Evolutionary conservation across 345 rosid genomes (phyloP).

Genomic region (Melaleuca alternifolia): DNA sequence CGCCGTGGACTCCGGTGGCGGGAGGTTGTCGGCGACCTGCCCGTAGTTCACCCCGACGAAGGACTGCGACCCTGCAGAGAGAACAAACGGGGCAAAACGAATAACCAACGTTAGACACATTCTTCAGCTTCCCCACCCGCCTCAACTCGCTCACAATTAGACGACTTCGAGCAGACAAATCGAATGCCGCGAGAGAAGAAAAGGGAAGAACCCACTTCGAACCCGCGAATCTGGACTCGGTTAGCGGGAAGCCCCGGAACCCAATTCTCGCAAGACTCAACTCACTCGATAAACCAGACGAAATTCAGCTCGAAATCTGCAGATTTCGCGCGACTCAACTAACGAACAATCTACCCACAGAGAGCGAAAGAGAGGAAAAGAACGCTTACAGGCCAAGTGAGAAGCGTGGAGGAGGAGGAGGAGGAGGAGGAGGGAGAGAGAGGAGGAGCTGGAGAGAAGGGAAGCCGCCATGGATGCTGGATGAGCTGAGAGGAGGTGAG

Average conservation of each 20-base stretch:
- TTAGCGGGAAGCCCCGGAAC: neutral
- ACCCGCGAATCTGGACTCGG: neutral
- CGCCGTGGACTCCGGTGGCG: slow-evolving; percentile 74
- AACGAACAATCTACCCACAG: neutral
- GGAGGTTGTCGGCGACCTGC: slow-evolving; percentile 81
- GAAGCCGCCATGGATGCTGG: slow-evolving; percentile 12
- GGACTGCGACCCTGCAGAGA: slow-evolving; percentile 45
- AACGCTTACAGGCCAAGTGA: slow-evolving; percentile 34
- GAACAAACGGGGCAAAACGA: neutral
- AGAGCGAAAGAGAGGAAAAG: neutral
- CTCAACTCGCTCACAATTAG: neutral
- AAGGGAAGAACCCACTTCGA: neutral
- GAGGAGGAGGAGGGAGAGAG: slow-evolving; percentile 4
- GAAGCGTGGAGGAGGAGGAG: slow-evolving; percentile 10
- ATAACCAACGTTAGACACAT: neutral
- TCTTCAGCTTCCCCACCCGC: neutral
- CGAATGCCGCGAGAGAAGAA: neutral
- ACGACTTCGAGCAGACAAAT: neutral
- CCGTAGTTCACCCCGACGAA: slow-evolving; percentile 89
- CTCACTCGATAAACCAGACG: neutral
- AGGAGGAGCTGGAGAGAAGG: neutral
- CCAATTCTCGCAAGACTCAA: neutral
- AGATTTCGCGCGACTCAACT: neutral
- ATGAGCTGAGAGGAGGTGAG: neutral
- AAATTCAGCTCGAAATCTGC: neutral